Conservation (phyloP, 768 basidiomycete genomes). For the Boletus patriciae region DNA sequence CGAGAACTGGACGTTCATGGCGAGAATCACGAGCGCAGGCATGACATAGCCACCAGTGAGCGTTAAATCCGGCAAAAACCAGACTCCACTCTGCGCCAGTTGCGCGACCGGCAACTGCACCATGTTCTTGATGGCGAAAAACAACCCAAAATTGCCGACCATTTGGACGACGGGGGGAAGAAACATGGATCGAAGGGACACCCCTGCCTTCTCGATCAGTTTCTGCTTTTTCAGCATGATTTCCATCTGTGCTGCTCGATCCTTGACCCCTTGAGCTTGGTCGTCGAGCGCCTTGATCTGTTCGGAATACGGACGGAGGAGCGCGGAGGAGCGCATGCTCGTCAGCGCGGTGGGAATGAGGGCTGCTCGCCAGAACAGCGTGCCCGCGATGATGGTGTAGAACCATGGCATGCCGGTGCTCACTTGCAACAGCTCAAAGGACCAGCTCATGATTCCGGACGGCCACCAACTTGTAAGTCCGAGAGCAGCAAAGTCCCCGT, state of each 20-base stretch:
- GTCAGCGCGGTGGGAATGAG: slow-evolving; percentile 62
- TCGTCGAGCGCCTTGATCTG: slow-evolving; percentile 56
- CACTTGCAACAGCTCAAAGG: slow-evolving; percentile 69
- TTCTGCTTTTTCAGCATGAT: slow-evolving; percentile 46
- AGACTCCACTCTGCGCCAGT: slow-evolving; percentile 72
- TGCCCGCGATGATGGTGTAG: slow-evolving; percentile 71
- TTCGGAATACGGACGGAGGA: slow-evolving; percentile 36
- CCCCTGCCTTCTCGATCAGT: slow-evolving; percentile 64
- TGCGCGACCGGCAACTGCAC: slow-evolving; percentile 71
- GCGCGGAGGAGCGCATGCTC: slow-evolving; percentile 55
- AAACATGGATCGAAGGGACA: slow-evolving; percentile 57
- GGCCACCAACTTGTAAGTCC: slow-evolving; percentile 69
- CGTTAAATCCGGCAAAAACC: slow-evolving; percentile 76
- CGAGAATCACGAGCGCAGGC: slow-evolving; percentile 55
- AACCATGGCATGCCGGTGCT: slow-evolving; percentile 77
- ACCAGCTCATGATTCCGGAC: slow-evolving; percentile 59
- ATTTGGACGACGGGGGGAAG: slow-evolving; percentile 65
- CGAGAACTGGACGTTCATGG: slow-evolving; percentile 68
- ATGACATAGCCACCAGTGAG: slow-evolving; percentile 76
- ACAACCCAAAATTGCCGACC: slow-evolving; percentile 75
- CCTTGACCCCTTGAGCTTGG: slow-evolving; percentile 35
- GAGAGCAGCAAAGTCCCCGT: slow-evolving; percentile 69
- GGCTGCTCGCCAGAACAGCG: slow-evolving; percentile 57
- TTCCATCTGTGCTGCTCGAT: slow-evolving; percentile 43
- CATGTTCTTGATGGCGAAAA: slow-evolving; percentile 77